phyloP scores from a whole-genome alignment of 768 basidiomycete genomes.

The Psilocybe azurescens region DNA sequence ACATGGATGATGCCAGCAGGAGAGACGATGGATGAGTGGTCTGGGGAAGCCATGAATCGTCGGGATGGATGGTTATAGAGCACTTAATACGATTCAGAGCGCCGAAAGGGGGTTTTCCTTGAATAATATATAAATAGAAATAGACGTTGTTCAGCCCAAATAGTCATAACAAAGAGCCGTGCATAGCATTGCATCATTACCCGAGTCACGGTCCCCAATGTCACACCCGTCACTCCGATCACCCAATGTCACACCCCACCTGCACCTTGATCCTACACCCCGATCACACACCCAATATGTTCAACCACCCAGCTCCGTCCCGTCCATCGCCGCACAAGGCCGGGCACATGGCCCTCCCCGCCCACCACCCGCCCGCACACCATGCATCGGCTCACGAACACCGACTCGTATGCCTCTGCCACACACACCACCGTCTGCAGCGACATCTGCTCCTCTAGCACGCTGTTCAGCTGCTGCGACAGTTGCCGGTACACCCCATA shows the following conservation, averaged over 20 bases:
- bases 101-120: conserved; percentile 18
- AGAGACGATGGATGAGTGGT: conserved; percentile 44
- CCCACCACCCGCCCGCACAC: conserved; percentile 71
- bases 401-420: conserved; percentile 49
- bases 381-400: conserved; percentile 67
- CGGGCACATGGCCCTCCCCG: conserved; percentile 72
- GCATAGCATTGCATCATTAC: conserved; percentile 6
- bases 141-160: conserved; percentile 13
- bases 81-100: background rate
- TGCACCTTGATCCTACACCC: conserved; percentile 1
- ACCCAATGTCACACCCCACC: too few species aligned
- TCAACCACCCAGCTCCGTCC: conserved; percentile 53
- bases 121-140: conserved; percentile 2
- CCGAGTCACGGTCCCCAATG: conserved; percentile 1
- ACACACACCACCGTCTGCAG: conserved; percentile 59
- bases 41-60: conserved; percentile 18
- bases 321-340: conserved; percentile 66
- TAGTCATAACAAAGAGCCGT: conserved; percentile 11
- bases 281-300: conserved; percentile 46
- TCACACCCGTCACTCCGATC: background rate
- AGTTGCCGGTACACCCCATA: conserved; percentile 68
- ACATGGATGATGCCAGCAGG: conserved; percentile 63
- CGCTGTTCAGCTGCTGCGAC: conserved; percentile 67
- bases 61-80: conserved; percentile 2
- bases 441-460: conserved; percentile 58